phyloP scores from a whole-genome alignment of 108 stramenopile genomes.

The Skeletonema potamos region DNA sequence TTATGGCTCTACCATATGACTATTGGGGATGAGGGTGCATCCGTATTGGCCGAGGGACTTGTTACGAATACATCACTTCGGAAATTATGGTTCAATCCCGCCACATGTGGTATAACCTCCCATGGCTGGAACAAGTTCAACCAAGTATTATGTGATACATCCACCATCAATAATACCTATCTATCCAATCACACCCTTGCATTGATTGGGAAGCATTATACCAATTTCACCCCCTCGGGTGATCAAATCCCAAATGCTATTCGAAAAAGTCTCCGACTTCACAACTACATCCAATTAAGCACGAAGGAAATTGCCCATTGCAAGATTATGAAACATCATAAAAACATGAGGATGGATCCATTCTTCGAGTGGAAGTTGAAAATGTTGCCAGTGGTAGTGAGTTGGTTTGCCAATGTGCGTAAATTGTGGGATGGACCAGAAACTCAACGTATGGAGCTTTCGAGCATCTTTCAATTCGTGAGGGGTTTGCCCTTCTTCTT shows the following conservation, averaged over 20 bases:
- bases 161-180: conserved; percentile 10
- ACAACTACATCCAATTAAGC: background rate
- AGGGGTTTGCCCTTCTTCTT: background rate
- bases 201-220: background rate
- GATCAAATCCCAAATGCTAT: background rate
- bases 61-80: background rate
- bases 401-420: background rate
- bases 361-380: background rate
- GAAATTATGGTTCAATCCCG: background rate
- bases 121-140: background rate
- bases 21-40: conserved; percentile 1
- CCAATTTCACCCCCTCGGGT: background rate
- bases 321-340: background rate
- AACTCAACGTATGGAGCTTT: background rate
- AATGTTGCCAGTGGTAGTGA: background rate
- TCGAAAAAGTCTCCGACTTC: background rate
- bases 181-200: conserved; percentile 11
- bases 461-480: background rate
- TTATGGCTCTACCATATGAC: background rate
- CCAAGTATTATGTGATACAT: background rate
- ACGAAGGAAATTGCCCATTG: background rate
- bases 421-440: background rate
- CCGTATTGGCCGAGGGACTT: background rate
- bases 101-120: background rate
- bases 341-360: background rate